Percentiles rank a stretch among this genome's conserved stretches.
Evolutionary conservation across 2,329 filamentous ascomycete species (phyloP).

Genomic region (Pseudodiploospora longispora): DNA sequence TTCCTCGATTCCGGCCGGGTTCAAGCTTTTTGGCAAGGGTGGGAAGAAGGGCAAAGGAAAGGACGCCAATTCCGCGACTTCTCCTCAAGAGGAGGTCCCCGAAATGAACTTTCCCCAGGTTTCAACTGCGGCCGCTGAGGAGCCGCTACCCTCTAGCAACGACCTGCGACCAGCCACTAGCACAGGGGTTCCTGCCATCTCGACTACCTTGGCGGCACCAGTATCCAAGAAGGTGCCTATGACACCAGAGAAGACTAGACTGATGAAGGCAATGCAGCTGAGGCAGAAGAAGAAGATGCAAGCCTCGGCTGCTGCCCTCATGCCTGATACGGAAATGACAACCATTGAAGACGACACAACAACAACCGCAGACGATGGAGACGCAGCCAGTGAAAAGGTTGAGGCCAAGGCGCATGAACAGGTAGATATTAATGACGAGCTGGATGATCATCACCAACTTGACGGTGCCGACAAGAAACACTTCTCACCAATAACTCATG

Average conservation of each 20-base stretch:
- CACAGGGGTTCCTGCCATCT: slow-evolving; percentile 36
- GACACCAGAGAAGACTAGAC: slow-evolving; percentile 79
- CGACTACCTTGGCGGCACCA: slow-evolving; percentile 29
- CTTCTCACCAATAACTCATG: slow-evolving; percentile 33
- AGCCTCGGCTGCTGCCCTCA: neutral
- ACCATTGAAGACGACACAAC: neutral
- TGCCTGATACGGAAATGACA: slow-evolving; percentile 16
- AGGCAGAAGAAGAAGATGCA: slow-evolving; percentile 66
- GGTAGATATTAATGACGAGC: slow-evolving; percentile 9
- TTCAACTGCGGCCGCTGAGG: slow-evolving; percentile 28
- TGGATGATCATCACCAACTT: slow-evolving; percentile 14
- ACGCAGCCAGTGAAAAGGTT: slow-evolving; percentile 7
- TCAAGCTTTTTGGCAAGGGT: slow-evolving; percentile 59
- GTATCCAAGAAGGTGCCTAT: slow-evolving; percentile 45
- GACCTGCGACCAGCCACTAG: slow-evolving; percentile 33
- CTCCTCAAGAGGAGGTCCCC: slow-evolving; percentile 28
- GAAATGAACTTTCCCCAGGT: slow-evolving; percentile 29
- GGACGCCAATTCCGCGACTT: slow-evolving; percentile 11
- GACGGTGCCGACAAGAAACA: slow-evolving; percentile 21
- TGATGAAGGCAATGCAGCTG: slow-evolving; percentile 91
- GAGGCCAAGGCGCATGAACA: slow-evolving; percentile 8
- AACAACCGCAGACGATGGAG: slow-evolving; percentile 3
- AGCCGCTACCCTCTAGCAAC: slow-evolving; percentile 14
- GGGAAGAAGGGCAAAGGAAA: slow-evolving; percentile 37
- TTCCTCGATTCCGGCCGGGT: slow-evolving; percentile 71